Evolutionary conservation across 2,329 filamentous ascomycete genomes (phyloP).

Genomic region (Davidsoniella neocaledoniae): DNA sequence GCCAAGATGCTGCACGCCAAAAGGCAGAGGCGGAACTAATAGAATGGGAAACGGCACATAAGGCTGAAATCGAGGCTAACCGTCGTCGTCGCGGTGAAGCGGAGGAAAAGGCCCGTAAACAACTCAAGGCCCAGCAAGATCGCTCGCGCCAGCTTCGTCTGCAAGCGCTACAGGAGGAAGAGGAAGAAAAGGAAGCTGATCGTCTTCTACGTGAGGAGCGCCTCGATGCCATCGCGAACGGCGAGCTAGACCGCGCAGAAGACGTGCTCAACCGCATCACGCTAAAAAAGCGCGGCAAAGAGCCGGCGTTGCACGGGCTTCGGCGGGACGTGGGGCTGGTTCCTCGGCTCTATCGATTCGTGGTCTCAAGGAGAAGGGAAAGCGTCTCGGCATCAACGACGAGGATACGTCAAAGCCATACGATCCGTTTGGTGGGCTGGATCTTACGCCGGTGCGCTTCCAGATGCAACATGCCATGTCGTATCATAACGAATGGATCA

Average conservation of each 20-base stretch:
- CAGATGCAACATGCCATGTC: constrained; percentile 33
- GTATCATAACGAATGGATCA: constrained; percentile 63
- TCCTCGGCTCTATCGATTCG: constrained; percentile 48
- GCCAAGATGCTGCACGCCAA: constrained; percentile 44
- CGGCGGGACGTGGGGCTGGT: neutral
- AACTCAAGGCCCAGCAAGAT: constrained; percentile 53
- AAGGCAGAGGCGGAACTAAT: constrained; percentile 28
- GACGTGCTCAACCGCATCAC: constrained; percentile 43
- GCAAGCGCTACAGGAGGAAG: constrained; percentile 49
- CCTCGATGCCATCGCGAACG: constrained; percentile 50
- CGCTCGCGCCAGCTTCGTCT: constrained; percentile 37
- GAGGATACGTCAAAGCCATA: constrained; percentile 51
- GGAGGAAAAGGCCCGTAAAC: constrained; percentile 33
- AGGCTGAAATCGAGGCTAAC: constrained; percentile 48
- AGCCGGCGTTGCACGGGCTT: constrained; percentile 11
- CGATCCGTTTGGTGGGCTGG: constrained; percentile 70
- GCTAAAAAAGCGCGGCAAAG: constrained; percentile 56
- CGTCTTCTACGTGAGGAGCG: constrained; percentile 50
- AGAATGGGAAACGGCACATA: constrained; percentile 58
- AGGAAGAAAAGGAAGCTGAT: constrained; percentile 49
- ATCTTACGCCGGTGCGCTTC: constrained; percentile 53
- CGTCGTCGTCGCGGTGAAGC: constrained; percentile 35
- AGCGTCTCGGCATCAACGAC: constrained; percentile 20
- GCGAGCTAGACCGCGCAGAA: constrained; percentile 41
- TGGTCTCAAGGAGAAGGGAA: constrained; percentile 42